Percentiles rank a stretch among this genome's conserved stretches.
Conservation (phyloP, 73 alveolate genomes). For the Symbiodinium natans region DNA sequence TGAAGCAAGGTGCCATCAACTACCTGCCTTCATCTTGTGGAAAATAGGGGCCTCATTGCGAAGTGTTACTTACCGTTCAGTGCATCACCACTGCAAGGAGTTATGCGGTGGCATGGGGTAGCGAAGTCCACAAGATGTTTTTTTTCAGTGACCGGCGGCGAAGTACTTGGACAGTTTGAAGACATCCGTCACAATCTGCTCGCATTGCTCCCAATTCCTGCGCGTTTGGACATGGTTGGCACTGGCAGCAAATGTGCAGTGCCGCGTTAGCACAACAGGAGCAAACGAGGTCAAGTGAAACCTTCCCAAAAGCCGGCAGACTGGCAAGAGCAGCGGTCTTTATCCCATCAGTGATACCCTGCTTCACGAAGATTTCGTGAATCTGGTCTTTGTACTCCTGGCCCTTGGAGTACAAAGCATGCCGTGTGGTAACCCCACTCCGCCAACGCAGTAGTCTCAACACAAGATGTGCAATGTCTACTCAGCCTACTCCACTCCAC, state of each 20-base stretch:
- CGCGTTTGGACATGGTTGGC: too few relatives aligned
- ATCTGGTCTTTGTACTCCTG: constrained; percentile 92
- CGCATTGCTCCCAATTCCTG: constrained; percentile 88
- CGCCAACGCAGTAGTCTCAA: too few relatives aligned
- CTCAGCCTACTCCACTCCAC: too few relatives aligned
- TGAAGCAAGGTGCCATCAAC: background rate
- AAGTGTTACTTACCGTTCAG: too few relatives aligned
- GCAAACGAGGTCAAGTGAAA: too few relatives aligned
- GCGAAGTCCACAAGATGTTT: background rate
- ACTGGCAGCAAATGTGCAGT: too few relatives aligned
- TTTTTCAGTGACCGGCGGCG: constrained; percentile 13
- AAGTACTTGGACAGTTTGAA: constrained; percentile 76
- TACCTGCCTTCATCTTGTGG: constrained; percentile 74
- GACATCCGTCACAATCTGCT: constrained; percentile 78
- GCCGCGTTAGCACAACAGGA: too few relatives aligned
- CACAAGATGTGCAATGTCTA: too few relatives aligned
- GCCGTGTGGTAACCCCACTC: too few relatives aligned
- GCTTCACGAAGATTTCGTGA: constrained; percentile 77
- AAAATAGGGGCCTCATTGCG: constrained; percentile 62
- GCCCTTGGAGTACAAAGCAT: constrained; percentile 8
- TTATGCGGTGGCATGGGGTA: too few relatives aligned
- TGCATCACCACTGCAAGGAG: too few relatives aligned
- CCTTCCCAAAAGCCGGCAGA: too few relatives aligned
- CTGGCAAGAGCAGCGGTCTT: constrained; percentile 10
- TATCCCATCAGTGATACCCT: constrained; percentile 89